Evolutionary conservation across 345 rosid genomes (phyloP).

Genomic region (Citrus sp.): DNA sequence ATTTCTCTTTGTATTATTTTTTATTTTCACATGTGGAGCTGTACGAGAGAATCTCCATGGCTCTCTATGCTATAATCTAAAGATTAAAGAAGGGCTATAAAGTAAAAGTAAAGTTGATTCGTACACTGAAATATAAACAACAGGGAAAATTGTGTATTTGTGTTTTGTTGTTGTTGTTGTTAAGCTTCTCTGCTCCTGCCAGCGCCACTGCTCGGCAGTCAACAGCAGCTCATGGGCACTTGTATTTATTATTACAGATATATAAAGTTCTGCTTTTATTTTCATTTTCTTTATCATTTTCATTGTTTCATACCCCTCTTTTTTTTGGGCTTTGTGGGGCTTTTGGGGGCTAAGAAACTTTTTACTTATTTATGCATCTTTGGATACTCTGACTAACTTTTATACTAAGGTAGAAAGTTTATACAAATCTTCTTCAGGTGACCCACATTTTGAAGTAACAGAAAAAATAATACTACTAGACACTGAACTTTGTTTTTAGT

Average conservation of each 20-base stretch:
- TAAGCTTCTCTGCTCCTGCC: background rate
- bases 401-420: background rate
- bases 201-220: background rate
- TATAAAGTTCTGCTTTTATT: no score
- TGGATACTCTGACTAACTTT: slow-evolving; percentile 40
- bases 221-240: slow-evolving; percentile 18
- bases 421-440: background rate
- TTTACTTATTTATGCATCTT: slow-evolving; percentile 10
- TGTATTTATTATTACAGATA: slow-evolving; percentile 12
- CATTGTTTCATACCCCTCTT: background rate
- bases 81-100: background rate
- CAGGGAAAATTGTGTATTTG: background rate
- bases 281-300: background rate
- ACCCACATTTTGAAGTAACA: background rate
- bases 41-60: slow-evolving; percentile 47
- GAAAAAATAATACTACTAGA: background rate
- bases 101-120: slow-evolving; percentile 3
- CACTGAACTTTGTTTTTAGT: background rate
- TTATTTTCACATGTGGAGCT: slow-evolving; percentile 23
- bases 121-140: slow-evolving; percentile 27
- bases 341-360: background rate
- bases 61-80: slow-evolving; percentile 12
- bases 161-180: background rate
- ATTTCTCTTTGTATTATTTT: background rate
- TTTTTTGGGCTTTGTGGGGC: slow-evolving; percentile 8